Evolutionary conservation across 1,139 yeast species (phyloP).

Genomic region (Kodamaea arcana): DNA sequence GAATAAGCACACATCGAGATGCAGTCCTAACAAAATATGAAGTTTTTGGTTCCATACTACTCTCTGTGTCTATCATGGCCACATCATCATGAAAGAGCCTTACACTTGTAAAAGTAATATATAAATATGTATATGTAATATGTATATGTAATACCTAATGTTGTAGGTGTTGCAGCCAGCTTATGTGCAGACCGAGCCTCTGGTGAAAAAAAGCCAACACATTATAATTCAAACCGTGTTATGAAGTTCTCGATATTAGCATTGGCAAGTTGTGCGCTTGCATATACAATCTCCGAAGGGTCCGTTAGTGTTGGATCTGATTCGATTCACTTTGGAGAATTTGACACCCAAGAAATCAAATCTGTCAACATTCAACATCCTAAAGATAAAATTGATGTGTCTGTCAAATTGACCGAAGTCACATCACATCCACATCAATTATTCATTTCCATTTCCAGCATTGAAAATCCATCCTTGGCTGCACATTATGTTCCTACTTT

Average conservation of each 20-base stretch:
- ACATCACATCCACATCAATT: conserved; percentile 19
- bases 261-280: conserved; percentile 13
- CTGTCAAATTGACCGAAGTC: conserved; percentile 23
- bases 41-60: too few relatives aligned
- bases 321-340: conserved; percentile 30
- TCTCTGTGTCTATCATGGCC: background rate
- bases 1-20: too few relatives aligned
- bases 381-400: conserved; percentile 30
- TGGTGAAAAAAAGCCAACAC: conserved; percentile 3
- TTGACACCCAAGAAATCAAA: conserved; percentile 34
- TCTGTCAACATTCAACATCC: conserved; percentile 28
- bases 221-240: conserved; percentile 1
- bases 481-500: conserved; percentile 14
- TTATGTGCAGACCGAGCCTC: too few relatives aligned
- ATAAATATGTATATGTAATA: background rate
- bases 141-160: background rate
- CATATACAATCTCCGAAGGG: conserved; percentile 28
- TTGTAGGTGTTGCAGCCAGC: background rate
- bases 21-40: too few relatives aligned
- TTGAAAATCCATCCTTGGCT: conserved; percentile 16
- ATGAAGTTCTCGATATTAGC: conserved; percentile 14
- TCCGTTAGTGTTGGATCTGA: conserved; percentile 24
- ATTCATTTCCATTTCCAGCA: conserved; percentile 15
- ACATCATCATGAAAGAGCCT: background rate
- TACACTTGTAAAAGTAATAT: background rate